These are phyloP conservation scores for Raffaelea albimanens DNA, from an alignment of 2,329 filamentous ascomycete species.

Conservation along the genomic window DNA sequence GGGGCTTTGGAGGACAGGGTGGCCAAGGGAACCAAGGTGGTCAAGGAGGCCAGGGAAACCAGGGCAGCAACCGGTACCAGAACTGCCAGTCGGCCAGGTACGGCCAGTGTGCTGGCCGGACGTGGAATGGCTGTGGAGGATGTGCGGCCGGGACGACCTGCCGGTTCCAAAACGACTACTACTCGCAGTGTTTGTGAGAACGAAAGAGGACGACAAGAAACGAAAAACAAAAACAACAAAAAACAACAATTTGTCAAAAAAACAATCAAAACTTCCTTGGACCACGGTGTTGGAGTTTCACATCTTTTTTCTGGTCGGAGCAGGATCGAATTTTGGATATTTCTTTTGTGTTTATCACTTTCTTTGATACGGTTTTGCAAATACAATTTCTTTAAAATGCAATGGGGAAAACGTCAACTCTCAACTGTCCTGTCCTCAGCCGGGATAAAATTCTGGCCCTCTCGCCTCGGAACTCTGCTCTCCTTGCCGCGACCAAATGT, in stretches of 20 bases:
- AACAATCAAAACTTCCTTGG: too few relatives aligned
- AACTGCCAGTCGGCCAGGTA: constrained; percentile 20
- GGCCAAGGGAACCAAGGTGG: too few relatives aligned
- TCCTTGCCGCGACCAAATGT: constrained; percentile 39
- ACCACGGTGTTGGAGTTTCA: too few relatives aligned
- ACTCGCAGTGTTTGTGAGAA: constrained; percentile 24
- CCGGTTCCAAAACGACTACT: constrained; percentile 23
- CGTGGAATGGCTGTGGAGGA: constrained; percentile 24
- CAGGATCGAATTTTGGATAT: not conserved
- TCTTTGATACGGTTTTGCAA: too few relatives aligned
- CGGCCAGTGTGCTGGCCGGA: constrained; percentile 27
- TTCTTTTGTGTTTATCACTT: not conserved
- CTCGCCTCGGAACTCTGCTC: constrained; percentile 25
- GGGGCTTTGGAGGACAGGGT: not conserved
- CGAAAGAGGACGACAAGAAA: too few relatives aligned
- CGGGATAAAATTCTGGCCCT: constrained; percentile 16
- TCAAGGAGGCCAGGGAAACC: not conserved
- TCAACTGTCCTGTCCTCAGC: not conserved
- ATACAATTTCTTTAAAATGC: too few relatives aligned
- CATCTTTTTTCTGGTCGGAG: too few relatives aligned
- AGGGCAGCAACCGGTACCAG: constrained; percentile 6
- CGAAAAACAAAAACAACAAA: too few relatives aligned
- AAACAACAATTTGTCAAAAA: too few relatives aligned
- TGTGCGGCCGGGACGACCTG: constrained; percentile 25
- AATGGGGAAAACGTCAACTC: too few relatives aligned